Percentiles rank a stretch among this genome's conserved stretches.
These are phyloP conservation scores for Cercospora citrullina DNA, from an alignment of 2,329 filamentous ascomycete species.

Conservation along the genomic window DNA sequence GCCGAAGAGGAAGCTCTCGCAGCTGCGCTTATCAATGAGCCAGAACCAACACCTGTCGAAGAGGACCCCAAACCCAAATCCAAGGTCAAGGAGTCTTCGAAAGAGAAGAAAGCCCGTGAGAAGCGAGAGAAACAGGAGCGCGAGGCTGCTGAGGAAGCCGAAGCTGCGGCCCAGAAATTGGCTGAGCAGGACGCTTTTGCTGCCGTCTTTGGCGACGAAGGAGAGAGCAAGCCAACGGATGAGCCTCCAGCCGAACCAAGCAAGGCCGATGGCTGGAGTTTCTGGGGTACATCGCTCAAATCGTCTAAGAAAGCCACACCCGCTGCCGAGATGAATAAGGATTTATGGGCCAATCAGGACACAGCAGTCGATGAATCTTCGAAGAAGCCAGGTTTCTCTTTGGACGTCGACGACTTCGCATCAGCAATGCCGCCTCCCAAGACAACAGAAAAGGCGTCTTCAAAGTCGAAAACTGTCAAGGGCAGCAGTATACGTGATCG, in stretches of 20 bases:
- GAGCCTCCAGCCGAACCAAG: conserved; percentile 28
- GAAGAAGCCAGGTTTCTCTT: conserved; percentile 48
- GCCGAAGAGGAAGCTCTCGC: neutral
- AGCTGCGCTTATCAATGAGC: neutral
- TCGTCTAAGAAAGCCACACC: conserved; percentile 45
- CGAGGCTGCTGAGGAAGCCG: neutral
- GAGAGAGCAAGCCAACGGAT: conserved; percentile 34
- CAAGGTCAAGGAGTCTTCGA: neutral
- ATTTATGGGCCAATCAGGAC: conserved; percentile 46
- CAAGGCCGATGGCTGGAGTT: conserved; percentile 43
- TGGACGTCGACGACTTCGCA: conserved; percentile 43
- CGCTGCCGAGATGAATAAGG: conserved; percentile 36
- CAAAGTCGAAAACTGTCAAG: conserved; percentile 47
- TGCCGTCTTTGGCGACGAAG: conserved; percentile 39
- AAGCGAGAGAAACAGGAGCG: neutral
- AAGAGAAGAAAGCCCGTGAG: neutral
- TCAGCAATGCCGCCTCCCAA: conserved; percentile 45
- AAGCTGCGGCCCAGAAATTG: conserved; percentile 31
- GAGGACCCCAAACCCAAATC: neutral
- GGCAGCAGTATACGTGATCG: conserved; percentile 53
- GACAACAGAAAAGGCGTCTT: conserved; percentile 43
- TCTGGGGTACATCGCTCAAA: conserved; percentile 49
- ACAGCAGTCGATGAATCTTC: conserved; percentile 39
- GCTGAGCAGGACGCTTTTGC: conserved; percentile 41
- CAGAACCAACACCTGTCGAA: neutral